Base-by-base conservation (phyloP, 495 filamentous ascomycete species). In the Parmelia sp. region DNA sequence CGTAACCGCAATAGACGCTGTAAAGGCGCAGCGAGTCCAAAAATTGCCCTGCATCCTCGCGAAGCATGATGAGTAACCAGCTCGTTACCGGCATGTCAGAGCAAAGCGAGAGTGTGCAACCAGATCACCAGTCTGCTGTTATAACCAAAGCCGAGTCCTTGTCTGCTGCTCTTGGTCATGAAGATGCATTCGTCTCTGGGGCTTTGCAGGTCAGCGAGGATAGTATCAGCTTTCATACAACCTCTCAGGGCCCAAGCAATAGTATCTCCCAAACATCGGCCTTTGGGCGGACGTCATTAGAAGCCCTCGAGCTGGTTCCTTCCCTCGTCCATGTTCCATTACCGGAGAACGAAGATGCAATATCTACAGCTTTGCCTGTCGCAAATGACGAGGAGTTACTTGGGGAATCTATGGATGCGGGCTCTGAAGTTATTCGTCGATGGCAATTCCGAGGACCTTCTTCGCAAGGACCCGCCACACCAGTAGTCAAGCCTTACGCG, bases 331-430 rank as follows among this genome's bases (percentile, higher is more conserved):
- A 58, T 39, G 35, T 39, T 25, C 3, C 35, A 23, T 39, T 58
- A 23, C 21, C 56, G 25, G 31, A 36, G 4, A 29, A 39, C 15
- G 8, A 36, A 39, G 55, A 58, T 39, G 56, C 56, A 40, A 25
- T 58, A 25, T 39, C 56, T 25, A 58, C 56, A 23, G 56, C 35
- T 39, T 37, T 58, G 21, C 56, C 56, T n/a, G 19, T 35, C 21
- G 15, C 56, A 25, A 58, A 35, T 0, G 35, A 37, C 19, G 56
- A 39, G 12, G 33, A 37, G 23, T 39, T 35, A 27, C 23, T 9
- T n/a, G 12, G 1, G 33, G 33, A 25, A 14, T 19, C 9, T 39
- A 15, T 25, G 2, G 31, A 35, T 36, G 1, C 33, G 4, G 31
- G 11, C 31, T 37, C 10, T 21, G 12, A 11, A 3, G 17, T 3